These are phyloP conservation scores for Dactylella cylindrospora DNA, from an alignment of 2,329 filamentous ascomycete genomes.

Conservation along the genomic window DNA sequence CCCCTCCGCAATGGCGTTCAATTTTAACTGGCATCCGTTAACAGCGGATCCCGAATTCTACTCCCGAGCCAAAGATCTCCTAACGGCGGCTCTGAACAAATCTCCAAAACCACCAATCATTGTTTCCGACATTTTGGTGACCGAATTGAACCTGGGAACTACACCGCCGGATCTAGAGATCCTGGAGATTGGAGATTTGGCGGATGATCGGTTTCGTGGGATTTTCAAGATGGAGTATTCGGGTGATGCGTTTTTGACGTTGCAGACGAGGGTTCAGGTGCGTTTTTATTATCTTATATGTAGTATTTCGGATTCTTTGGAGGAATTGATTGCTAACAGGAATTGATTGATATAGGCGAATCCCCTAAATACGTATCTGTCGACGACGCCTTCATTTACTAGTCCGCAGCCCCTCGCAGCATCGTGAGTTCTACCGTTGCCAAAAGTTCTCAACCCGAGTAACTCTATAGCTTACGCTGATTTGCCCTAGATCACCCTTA, in stretches of 20 bases:
- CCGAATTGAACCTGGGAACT: conserved; percentile 92
- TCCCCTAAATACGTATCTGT: conserved; percentile 91
- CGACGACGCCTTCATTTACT: conserved; percentile 86
- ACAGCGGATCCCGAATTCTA: conserved; percentile 93
- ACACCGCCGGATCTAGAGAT: conserved; percentile 95
- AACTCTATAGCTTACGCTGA: neutral
- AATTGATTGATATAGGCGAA: conserved; percentile 65
- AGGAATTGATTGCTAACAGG: conserved; percentile 3
- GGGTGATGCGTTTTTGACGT: conserved; percentile 89
- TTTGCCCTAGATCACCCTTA: conserved; percentile 65
- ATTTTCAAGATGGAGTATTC: conserved; percentile 99
- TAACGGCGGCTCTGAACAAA: conserved; percentile 95
- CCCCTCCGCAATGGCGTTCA: conserved; percentile 78
- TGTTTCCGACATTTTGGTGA: conserved; percentile 98
- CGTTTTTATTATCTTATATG: conserved; percentile 50
- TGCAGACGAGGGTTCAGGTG: conserved; percentile 93
- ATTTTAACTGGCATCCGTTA: conserved; percentile 99
- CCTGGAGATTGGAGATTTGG: conserved; percentile 93
- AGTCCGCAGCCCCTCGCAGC: conserved; percentile 90
- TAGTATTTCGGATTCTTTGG: conserved; percentile 5
- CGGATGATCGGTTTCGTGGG: conserved; percentile 92
- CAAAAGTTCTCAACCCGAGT: neutral
- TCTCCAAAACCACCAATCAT: conserved; percentile 97
- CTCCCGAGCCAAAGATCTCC: conserved; percentile 84
- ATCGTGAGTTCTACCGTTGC: conserved; percentile 55